Evolutionary conservation across 169 alveolate genomes (phyloP), one percentile per base, ranked within the genome.

Genomic region (Cryptosporidium sp.): DNA sequence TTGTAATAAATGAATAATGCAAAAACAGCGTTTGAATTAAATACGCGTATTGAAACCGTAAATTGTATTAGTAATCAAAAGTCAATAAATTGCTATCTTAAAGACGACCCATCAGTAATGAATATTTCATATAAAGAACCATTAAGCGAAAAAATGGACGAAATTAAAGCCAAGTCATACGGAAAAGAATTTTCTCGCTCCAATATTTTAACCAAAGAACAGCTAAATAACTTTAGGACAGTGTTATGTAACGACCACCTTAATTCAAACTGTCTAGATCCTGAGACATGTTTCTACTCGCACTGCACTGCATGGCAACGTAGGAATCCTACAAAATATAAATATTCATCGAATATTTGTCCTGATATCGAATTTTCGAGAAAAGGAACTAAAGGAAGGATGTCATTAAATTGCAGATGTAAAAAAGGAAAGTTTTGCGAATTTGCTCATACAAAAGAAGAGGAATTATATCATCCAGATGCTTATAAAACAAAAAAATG

Each of bases 281-380:
- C 89, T 26, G 89, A 80, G 39, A 31, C 80, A 35, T 80, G 89
- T 53, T 80, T 80, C 69, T n/a, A 61, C 39, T 80, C 89, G 12
- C 89, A 80, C 35, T 80, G 89, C 26, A 44, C 70, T 80, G 89
- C 89, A 42, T 80, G 89, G 89, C 89, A 80, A 62, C 69, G 89
- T 18, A 80, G 89, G 42, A 80, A 80, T 18, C 89, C 89, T 6
- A 62, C 35, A 42, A 80, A 80, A 65, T 80, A 37, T 37, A 80
- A 80, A 35, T 80, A 80, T 65, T 80, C 89, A 18, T 42, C 89
- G 0, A 65, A 33, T 2, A 80, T 62, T 23, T 80, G 89, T 51
- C 89, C 89, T 9, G 75, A 80, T 44, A 80, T 80, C 2, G 89
- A 62, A 23, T 80, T 80, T 67, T 53, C 45, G 14, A 80, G 89